Percentiles rank a stretch among this genome's conserved stretches.
These are phyloP conservation scores for Exutisphaerella laricina DNA, from an alignment of 2,329 filamentous ascomycete species.

Conservation along the genomic window DNA sequence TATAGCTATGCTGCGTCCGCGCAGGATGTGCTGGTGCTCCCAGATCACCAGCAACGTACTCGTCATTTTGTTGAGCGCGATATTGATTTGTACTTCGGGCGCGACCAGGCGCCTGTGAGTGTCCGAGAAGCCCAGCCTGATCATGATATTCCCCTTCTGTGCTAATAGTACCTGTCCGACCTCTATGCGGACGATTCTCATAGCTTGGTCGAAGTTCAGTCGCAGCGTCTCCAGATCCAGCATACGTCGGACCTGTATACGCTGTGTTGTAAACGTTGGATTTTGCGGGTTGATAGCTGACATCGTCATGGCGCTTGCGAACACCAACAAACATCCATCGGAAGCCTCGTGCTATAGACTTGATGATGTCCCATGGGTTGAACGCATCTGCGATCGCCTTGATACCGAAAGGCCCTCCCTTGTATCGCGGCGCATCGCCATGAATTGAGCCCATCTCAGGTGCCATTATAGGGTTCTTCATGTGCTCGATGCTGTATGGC, in stretches of 20 bases:
- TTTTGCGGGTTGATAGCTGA: constrained; percentile 34
- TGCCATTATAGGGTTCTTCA: constrained; percentile 24
- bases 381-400: constrained; percentile 65
- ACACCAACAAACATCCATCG: constrained; percentile 76
- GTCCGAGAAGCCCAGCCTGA: constrained; percentile 24
- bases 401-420: constrained; percentile 60
- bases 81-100: constrained; percentile 12
- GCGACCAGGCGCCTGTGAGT: constrained; percentile 17
- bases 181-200: constrained; percentile 8
- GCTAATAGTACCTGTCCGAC: constrained; percentile 7
- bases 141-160: constrained; percentile 25
- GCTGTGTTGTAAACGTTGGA: constrained; percentile 12
- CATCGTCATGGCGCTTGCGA: constrained; percentile 48
- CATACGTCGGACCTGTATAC: constrained; percentile 21
- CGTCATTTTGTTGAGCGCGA: constrained; percentile 7
- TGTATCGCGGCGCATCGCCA: constrained; percentile 39
- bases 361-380: constrained; percentile 78
- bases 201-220: constrained; percentile 21
- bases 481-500: constrained; percentile 53
- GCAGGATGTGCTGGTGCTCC: constrained; percentile 2
- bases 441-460: constrained; percentile 21
- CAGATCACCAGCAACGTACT: constrained; percentile 4
- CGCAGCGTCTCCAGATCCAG: constrained; percentile 19
- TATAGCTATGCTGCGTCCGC: constrained; percentile 3
- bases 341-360: constrained; percentile 69